A percentile compares a stretch with the other conserved stretches of the same genome.
These are phyloP conservation scores for Phoma sp. DNA, from an alignment of 2,329 filamentous ascomycete genomes.

Conservation along the genomic window DNA sequence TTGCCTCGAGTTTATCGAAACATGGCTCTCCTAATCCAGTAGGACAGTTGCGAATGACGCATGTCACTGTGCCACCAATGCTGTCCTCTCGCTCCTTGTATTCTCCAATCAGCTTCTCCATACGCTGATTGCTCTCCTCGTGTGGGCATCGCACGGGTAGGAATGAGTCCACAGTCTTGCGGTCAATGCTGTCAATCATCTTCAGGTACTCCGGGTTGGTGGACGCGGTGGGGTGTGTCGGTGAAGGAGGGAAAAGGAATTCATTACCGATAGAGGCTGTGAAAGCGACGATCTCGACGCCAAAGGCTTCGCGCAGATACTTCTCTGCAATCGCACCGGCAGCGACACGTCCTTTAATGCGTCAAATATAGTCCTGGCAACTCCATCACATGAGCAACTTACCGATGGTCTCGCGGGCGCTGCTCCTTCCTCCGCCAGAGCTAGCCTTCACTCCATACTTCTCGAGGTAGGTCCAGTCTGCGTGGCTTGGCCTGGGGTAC, in stretches of 20 bases:
- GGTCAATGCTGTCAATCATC: slow-evolving; percentile 73
- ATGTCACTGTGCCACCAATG: slow-evolving; percentile 94
- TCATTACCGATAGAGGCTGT: slow-evolving; percentile 82
- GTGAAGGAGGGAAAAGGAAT: slow-evolving; percentile 75
- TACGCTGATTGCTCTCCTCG: slow-evolving; percentile 65
- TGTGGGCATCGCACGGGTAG: slow-evolving; percentile 89
- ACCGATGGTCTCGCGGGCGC: slow-evolving; percentile 94
- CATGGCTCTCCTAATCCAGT: slow-evolving; percentile 88
- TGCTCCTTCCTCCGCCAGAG: slow-evolving; percentile 86
- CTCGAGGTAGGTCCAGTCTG: slow-evolving; percentile 95
- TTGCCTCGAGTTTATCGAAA: slow-evolving; percentile 95
- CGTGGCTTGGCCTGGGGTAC: slow-evolving; percentile 90
- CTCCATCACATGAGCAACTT: slow-evolving; percentile 13
- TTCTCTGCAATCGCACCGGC: slow-evolving; percentile 94
- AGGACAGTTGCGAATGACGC: slow-evolving; percentile 86
- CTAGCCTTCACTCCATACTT: slow-evolving; percentile 96
- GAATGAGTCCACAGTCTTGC: slow-evolving; percentile 79
- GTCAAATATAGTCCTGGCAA: slow-evolving; percentile 15
- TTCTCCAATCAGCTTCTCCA: slow-evolving; percentile 79
- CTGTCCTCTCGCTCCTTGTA: slow-evolving; percentile 82
- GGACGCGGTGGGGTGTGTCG: slow-evolving; percentile 67
- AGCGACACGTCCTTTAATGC: slow-evolving; percentile 73
- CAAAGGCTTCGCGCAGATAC: slow-evolving; percentile 79
- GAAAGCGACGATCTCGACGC: slow-evolving; percentile 90
- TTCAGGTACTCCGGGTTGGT: slow-evolving; percentile 80